Evolutionary conservation across 1,139 yeast species (phyloP), one percentile per base, ranked within the genome.

Genomic region (Debaryomycetaceae sp.): DNA sequence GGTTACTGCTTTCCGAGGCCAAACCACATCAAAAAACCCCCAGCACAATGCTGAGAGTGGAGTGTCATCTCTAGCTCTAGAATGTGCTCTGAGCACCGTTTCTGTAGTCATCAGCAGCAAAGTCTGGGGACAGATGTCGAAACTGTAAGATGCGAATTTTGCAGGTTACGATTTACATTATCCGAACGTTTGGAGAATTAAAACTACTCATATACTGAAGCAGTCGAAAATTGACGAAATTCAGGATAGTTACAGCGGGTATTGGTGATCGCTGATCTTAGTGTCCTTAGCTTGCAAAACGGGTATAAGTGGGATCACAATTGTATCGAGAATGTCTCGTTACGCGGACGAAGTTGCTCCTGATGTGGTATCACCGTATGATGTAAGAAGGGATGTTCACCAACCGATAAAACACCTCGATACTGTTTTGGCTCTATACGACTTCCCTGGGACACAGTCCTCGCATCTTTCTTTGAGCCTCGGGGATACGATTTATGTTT

Each of bases 401-500:
- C 62, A 60, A 38, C 70, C 71, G 4, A 45, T 69, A 38, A 68
- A 60, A 42, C 75, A 69, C 47, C 54, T 78, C 11, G 80, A 75
- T 49, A 75, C 81, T 0, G 84, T 77, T 17, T 70, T 75, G 24
- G 83, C 79, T 6, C 62, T 76, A 6, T 76, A 77, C 53, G 81
- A 75, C 46, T 75, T 74, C 53, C 77, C 76, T 5, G 76, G 77
- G 3, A 68, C 76, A 4, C 73, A 72, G 39, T 67, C 76, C 1
- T 69, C 73, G 17, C 75, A 76, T 45, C 61, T 80, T 34, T 76
- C 77, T 6, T 57, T 80, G 24, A 66, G 62, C 44, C 61, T 75
- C 6, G 83, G 82, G 22, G 83, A 78, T 48, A 69, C 81, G 2
- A 56, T 80, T 1, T 69, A 77, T 49, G 83, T 80, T 22, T 59